These are phyloP conservation scores for Tagetes patula DNA, from an alignment of 129 eudicot species.

Conservation along the genomic window DNA sequence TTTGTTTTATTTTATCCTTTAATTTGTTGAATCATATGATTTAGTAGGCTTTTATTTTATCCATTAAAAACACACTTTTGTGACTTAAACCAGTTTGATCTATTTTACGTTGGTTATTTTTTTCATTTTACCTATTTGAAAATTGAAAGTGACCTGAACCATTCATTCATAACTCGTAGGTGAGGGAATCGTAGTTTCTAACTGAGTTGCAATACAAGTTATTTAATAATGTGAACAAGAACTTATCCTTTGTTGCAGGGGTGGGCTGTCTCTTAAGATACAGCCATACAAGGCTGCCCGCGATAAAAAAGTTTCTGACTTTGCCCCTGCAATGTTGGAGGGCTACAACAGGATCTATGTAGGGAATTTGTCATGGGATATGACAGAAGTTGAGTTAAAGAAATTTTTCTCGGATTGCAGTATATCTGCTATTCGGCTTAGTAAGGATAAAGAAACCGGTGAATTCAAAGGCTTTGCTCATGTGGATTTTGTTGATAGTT, in stretches of 20 bases:
- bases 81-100: not conserved
- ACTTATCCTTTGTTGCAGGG: constrained; percentile 51
- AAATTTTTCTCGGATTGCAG: constrained; percentile 71
- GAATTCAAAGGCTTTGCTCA: constrained; percentile 90
- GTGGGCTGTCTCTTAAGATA: constrained; percentile 80
- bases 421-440: constrained; percentile 72
- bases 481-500: constrained; percentile 73
- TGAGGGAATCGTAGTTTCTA: not conserved
- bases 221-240: constrained; percentile 16
- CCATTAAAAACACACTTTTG: not conserved
- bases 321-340: constrained; percentile 75
- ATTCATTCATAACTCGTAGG: not conserved
- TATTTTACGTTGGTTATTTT: not conserved
- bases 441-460: constrained; percentile 86
- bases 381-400: constrained; percentile 73
- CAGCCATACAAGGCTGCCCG: constrained; percentile 71
- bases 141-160: not conserved
- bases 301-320: constrained; percentile 55
- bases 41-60: not conserved
- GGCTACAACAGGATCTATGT: constrained; percentile 90
- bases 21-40: not conserved
- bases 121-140: not conserved
- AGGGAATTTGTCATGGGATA: constrained; percentile 93
- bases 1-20: not conserved
- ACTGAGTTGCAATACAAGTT: not conserved